phyloP scores from a whole-genome alignment of 805 yeast genomes.

The Sugiyamaella americana region DNA sequence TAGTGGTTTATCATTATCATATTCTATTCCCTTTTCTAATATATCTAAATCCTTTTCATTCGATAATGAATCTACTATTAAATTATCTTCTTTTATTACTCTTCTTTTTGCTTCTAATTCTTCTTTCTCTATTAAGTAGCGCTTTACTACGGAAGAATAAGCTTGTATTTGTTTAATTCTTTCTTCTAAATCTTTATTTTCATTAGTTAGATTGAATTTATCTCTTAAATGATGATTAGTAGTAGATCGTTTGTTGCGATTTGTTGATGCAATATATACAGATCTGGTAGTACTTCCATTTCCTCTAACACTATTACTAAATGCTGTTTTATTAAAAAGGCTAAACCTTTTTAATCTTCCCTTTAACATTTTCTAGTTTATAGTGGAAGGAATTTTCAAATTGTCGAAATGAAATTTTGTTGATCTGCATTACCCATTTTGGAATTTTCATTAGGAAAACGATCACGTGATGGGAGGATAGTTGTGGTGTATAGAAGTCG shows the following conservation, averaged over 20 bases:
- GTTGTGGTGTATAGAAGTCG: too few relatives aligned
- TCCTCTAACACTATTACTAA: neutral
- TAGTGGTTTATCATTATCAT: constrained; percentile 3
- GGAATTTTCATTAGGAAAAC: too few relatives aligned
- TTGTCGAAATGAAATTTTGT: too few relatives aligned
- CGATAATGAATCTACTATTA: constrained; percentile 10
- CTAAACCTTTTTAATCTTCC: too few relatives aligned
- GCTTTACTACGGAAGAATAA: constrained; percentile 13
- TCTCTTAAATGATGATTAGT: neutral
- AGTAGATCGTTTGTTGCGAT: neutral
- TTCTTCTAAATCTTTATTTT: constrained; percentile 9
- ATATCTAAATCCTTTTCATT: constrained; percentile 17
- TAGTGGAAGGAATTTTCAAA: too few relatives aligned
- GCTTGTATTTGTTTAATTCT: constrained; percentile 17
- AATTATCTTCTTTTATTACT: constrained; percentile 11
- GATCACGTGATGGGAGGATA: too few relatives aligned
- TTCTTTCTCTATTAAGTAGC: constrained; percentile 13
- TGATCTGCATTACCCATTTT: too few relatives aligned
- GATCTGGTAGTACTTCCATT: too few relatives aligned
- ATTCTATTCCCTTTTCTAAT: constrained; percentile 13
- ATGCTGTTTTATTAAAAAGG: too few relatives aligned
- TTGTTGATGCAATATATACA: constrained; percentile 1
- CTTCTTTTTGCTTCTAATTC: constrained; percentile 17
- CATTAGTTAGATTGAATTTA: neutral
- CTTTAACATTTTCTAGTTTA: too few relatives aligned